These are phyloP conservation scores for Nakazawaea laoshanensis DNA, from an alignment of 805 yeast genomes.

Conservation along the genomic window DNA sequence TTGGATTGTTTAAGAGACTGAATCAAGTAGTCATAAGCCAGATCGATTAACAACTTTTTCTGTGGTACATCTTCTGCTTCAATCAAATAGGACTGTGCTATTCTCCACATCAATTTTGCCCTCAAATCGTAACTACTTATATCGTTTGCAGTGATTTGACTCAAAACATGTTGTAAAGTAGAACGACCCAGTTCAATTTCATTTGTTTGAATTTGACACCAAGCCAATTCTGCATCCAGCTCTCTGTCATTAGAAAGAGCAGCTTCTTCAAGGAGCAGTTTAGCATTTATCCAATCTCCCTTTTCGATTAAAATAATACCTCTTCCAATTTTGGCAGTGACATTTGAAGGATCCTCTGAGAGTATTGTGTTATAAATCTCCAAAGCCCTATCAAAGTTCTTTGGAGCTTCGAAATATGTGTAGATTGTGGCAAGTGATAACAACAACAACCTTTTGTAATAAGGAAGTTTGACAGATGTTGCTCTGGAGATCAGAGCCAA, in stretches of 20 bases:
- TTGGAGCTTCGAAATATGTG: constrained; percentile 85
- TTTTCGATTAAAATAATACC: constrained; percentile 70
- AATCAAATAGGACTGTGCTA: constrained; percentile 56
- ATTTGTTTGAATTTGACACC: constrained; percentile 62
- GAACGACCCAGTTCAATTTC: constrained; percentile 43
- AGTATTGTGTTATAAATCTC: constrained; percentile 61
- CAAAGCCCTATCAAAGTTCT: constrained; percentile 69
- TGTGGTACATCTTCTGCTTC: constrained; percentile 18
- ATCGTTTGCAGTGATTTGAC: constrained; percentile 38
- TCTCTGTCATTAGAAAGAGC: constrained; percentile 37
- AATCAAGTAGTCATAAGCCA: constrained; percentile 51
- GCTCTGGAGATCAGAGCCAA: constrained; percentile 38
- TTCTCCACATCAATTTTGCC: constrained; percentile 62
- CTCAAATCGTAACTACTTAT: constrained; percentile 43
- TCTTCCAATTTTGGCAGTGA: constrained; percentile 70
- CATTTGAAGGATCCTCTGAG: constrained; percentile 28
- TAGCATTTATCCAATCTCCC: constrained; percentile 48
- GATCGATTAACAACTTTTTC: constrained; percentile 28
- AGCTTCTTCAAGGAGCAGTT: constrained; percentile 40
- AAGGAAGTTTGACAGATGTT: constrained; percentile 37
- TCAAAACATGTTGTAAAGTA: constrained; percentile 35
- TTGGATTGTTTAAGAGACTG: constrained; percentile 56
- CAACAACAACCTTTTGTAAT: constrained; percentile 51
- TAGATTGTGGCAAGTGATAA: constrained; percentile 67
- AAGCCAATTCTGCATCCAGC: constrained; percentile 63